Percentiles rank a stretch among this genome's conserved stretches.
phyloP scores from a whole-genome alignment of 768 basidiomycete genomes.

The Rhodotorula taiwanensis region DNA sequence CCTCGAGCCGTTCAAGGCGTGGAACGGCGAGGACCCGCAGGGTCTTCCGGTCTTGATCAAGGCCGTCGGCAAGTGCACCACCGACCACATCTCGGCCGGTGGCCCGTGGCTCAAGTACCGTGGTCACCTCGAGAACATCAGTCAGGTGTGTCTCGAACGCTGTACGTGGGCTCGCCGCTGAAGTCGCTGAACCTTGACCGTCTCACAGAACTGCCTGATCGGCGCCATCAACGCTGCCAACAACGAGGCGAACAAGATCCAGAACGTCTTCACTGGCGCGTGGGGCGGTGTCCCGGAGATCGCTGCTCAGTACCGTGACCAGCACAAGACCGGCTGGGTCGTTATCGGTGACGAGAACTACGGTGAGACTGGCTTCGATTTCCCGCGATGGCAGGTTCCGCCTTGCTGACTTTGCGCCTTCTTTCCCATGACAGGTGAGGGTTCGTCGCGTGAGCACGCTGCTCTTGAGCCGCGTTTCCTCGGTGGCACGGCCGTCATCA shows the following conservation, averaged over 20 bases:
- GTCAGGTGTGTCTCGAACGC: slow-evolving; percentile 85
- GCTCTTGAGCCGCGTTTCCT: slow-evolving; percentile 84
- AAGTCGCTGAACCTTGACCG: neutral
- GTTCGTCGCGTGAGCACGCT: slow-evolving; percentile 94
- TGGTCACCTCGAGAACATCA: slow-evolving; percentile 97
- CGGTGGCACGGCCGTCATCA: slow-evolving; percentile 47
- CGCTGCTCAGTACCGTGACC: slow-evolving; percentile 79
- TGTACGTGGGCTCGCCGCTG: neutral
- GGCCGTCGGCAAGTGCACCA: slow-evolving; percentile 89
- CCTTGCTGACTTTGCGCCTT: too few relatives aligned
- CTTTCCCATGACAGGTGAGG: too few relatives aligned
- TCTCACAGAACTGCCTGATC: slow-evolving; percentile 21
- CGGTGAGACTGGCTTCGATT: too few relatives aligned
- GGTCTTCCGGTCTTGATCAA: slow-evolving; percentile 94
- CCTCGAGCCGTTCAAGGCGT: slow-evolving; percentile 77
- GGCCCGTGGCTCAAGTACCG: slow-evolving; percentile 99
- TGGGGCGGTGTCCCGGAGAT: slow-evolving; percentile 77
- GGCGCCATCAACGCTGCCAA: slow-evolving; percentile 95
- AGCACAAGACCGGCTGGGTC: slow-evolving; percentile 81
- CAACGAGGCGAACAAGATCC: slow-evolving; percentile 90
- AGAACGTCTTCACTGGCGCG: slow-evolving; percentile 58
- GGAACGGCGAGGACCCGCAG: slow-evolving; percentile 85
- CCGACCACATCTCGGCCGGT: slow-evolving; percentile 67
- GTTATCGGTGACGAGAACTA: slow-evolving; percentile 83
- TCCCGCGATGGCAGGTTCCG: too few relatives aligned